Base-by-base conservation (phyloP, 768 basidiomycete genomes). In the Suillus luteus region DNA sequence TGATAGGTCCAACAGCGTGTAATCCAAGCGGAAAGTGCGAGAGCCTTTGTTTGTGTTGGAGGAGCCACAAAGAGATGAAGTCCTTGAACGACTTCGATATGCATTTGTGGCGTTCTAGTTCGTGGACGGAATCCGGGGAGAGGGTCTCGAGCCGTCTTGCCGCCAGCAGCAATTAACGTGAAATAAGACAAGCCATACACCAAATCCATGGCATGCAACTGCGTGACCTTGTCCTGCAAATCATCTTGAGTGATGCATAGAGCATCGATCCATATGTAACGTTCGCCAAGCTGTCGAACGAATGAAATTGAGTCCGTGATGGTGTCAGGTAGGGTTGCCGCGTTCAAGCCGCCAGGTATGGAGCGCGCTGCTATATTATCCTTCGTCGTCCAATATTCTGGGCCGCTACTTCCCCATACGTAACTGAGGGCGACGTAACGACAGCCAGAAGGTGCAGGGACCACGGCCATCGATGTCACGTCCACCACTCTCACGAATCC, bases 1-100 rank as follows among this genome's bases (percentile, higher is more conserved):
- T 73, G 71, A 40, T 63, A 71, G 1, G 71, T 72, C 71, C 71
- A 72, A 15, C 67, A 69, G 14, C 71, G 64, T 14, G 63, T 69
- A 12, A 55, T 33, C 71, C 71, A 73, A 12, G 46, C 11, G 10
- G 69, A 64, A 3, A 62, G 60, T 7, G 10, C 19, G 6, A 63
- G 27, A 17, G 41, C 62, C n/a, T 65, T 63, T 2, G 1, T 2
- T 2, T 58, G 61, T 11, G 65, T 27, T 19, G 71, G 71, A 19
- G 66, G 66, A 10, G 66, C 64, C 33, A 67, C 55, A 1, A 67
- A 55, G 27, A 72, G 64, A 58, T 67, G 68, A 52, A 72, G 65
- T 7, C 66, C 71, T 58, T 73, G 66, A 33, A 72, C 33, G 31
- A 65, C 49, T 37, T 69, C 67, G 43, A 71, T 40, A 19, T 67